Base-by-base conservation (phyloP, 2,329 filamentous ascomycete species). In the Kalaharituber pfeilii region DNA sequence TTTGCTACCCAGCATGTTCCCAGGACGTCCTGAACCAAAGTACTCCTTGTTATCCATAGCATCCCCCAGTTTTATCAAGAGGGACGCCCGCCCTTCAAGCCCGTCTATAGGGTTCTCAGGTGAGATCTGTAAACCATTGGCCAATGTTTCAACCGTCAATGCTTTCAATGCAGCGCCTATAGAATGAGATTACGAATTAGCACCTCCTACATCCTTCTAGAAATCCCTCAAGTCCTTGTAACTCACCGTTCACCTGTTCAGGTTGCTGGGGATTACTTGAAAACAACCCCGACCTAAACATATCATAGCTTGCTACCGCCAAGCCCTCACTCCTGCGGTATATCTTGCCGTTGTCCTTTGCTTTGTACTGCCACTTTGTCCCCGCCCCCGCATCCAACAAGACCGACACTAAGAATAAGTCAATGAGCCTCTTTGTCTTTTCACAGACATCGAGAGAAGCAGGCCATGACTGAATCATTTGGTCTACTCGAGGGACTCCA, bases 281-380 rank as follows among this genome's bases (percentile, higher is more conserved):
- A 70, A 96, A 96, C 29, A 86, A 66, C 29, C 91, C 91, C 72
- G 78, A 53, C 44, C 58, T 62, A 29, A 64, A 64, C 62, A 64
- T 64, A 36, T 63, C 62, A 63, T 82, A 66, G 66, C 77, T 81
- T 44, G 80, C 80, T 8, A 83, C 80, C 7, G 88, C 88, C 53
- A 95, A 75, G 7, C 88, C 88, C 68, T 95, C 91, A 57, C 87
- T 94, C 51, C 91, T 80, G 52, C 79, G 75, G 69, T 89, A 96
- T 39, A 83, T 69, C 58, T 81, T 82, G 54, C 85, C 86, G 60
- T 87, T 93, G 65, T 94, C 87, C 59, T 81, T 81, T 66, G 86
- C 94, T 72, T 85, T 91, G 71, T 94, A 98, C 62, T 80, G 82
- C 91, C 91, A 98, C 61, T 79, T 76, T 2, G 80, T 89, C 39